These are phyloP conservation scores for Neoboletus brunneissimus DNA, from an alignment of 768 basidiomycete species.

Conservation along the genomic window DNA sequence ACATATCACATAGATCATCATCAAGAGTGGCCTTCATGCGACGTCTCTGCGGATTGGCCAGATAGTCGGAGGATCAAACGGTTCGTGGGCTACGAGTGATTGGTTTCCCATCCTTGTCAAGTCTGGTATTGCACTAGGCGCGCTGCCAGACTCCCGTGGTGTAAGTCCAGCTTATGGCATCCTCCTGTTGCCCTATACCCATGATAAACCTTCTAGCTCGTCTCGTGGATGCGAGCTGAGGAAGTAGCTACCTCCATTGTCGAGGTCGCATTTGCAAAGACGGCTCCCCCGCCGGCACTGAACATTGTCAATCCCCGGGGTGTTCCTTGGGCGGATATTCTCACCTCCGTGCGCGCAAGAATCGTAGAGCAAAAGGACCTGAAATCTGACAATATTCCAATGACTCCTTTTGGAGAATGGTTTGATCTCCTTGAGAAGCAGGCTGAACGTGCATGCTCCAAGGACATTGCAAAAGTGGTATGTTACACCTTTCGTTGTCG, in stretches of 20 bases:
- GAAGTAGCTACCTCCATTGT: slow-evolving; percentile 32
- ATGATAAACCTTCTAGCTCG: slow-evolving; percentile 12
- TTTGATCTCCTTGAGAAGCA: slow-evolving; percentile 25
- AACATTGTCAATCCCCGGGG: slow-evolving; percentile 40
- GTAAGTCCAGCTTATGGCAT: slow-evolving; percentile 9
- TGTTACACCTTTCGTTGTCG: neutral
- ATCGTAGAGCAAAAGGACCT: slow-evolving; percentile 12
- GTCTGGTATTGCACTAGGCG: slow-evolving; percentile 26
- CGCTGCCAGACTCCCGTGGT: slow-evolving; percentile 32
- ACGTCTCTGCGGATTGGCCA: slow-evolving; percentile 35
- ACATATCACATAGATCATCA: slow-evolving; percentile 21
- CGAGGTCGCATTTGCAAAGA: slow-evolving; percentile 31
- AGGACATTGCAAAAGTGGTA: slow-evolving; percentile 4
- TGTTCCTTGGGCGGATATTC: slow-evolving; percentile 29
- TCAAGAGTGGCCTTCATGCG: slow-evolving; percentile 23
- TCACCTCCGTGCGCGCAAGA: slow-evolving; percentile 21
- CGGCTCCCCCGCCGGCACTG: slow-evolving; percentile 20
- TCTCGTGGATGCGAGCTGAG: slow-evolving; percentile 40
- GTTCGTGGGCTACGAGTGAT: slow-evolving; percentile 34
- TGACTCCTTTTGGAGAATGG: slow-evolving; percentile 32
- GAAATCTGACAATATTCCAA: slow-evolving; percentile 11
- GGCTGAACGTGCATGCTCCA: slow-evolving; percentile 14
- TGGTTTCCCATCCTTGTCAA: slow-evolving; percentile 38
- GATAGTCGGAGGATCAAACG: slow-evolving; percentile 31
- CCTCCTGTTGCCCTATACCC: neutral